Evolutionary conservation across 176 grass and related monocot genomes (phyloP).

Genomic region (Carex kokanica): DNA sequence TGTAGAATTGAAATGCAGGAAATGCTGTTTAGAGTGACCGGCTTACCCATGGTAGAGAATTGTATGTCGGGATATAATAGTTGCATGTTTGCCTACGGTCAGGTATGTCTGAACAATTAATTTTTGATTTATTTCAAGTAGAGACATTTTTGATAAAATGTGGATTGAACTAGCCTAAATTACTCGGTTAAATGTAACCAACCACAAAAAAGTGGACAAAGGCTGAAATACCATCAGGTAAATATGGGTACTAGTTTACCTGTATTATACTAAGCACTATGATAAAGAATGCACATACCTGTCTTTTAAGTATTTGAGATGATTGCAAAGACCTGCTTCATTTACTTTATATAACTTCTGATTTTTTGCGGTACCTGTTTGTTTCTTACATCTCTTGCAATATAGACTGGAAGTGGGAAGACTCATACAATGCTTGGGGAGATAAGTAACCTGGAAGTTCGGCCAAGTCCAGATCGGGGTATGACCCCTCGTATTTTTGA

Average conservation of each 20-base stretch:
- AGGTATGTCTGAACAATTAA: slow-evolving; percentile 46
- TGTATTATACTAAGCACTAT: neutral
- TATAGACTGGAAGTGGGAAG: slow-evolving; percentile 94
- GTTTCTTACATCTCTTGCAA: slow-evolving; percentile 25
- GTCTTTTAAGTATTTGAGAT: neutral
- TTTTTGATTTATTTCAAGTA: slow-evolving; percentile 24
- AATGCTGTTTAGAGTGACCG: slow-evolving; percentile 84
- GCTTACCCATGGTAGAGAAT: slow-evolving; percentile 98
- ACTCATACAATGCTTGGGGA: slow-evolving; percentile 97
- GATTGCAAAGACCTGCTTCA: slow-evolving; percentile 10
- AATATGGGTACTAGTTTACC: neutral
- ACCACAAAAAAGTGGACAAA: neutral
- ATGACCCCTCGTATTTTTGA: slow-evolving; percentile 98
- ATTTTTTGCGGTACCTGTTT: slow-evolving; percentile 1
- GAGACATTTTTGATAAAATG: neutral
- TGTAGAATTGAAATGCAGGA: slow-evolving; percentile 46
- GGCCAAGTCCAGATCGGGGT: slow-evolving; percentile 70
- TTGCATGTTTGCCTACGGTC: slow-evolving; percentile 96
- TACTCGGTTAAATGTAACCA: neutral
- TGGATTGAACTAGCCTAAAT: neutral
- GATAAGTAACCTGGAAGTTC: slow-evolving; percentile 73
- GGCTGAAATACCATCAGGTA: neutral
- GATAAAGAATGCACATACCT: neutral
- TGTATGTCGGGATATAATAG: slow-evolving; percentile 98
- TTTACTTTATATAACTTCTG: neutral